Percentiles rank a stretch among this genome's conserved stretches.
phyloP scores from a whole-genome alignment of 805 yeast species.

The Priceomyces castillae region DNA sequence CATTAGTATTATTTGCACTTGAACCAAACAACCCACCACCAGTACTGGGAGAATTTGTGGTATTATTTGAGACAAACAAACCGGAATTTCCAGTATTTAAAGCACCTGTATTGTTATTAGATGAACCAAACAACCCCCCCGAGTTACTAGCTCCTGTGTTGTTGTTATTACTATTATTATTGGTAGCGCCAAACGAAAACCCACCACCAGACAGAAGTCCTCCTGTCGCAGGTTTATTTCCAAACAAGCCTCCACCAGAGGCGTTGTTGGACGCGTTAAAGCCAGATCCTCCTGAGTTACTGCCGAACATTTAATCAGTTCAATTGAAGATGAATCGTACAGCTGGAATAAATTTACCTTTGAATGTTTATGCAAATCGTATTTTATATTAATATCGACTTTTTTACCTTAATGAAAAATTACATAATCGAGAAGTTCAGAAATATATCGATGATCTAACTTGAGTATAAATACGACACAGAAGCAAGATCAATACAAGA shows the following conservation, averaged over 20 bases:
- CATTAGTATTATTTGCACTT: conserved; percentile 6
- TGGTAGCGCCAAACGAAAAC: conserved; percentile 6
- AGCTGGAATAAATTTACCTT: neutral
- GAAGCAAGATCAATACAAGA: too few species aligned
- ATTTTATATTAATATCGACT: neutral
- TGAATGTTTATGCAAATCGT: neutral
- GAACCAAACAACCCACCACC: conserved; percentile 15
- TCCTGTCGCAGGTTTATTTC: conserved; percentile 6
- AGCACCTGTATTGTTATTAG: conserved; percentile 1
- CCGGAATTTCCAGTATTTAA: conserved; percentile 5
- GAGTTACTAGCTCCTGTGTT: conserved; percentile 3
- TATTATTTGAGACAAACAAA: conserved; percentile 6
- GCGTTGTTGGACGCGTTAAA: conserved; percentile 3
- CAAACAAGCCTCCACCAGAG: conserved; percentile 9
- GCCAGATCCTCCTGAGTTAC: conserved; percentile 5
- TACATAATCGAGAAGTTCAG: neutral
- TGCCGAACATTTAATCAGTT: neutral
- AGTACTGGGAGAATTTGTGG: conserved; percentile 9
- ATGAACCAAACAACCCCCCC: conserved; percentile 14
- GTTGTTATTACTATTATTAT: conserved; percentile 5
- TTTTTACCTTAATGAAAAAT: neutral
- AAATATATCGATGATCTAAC: neutral
- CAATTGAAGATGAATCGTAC: conserved; percentile 2
- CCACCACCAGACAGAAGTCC: conserved; percentile 6
- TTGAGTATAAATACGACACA: too few species aligned